Percentiles rank a stretch among this genome's conserved stretches.
phyloP scores from a whole-genome alignment of 2,329 filamentous ascomycete species.

The Sporothrix euskadiensis region DNA sequence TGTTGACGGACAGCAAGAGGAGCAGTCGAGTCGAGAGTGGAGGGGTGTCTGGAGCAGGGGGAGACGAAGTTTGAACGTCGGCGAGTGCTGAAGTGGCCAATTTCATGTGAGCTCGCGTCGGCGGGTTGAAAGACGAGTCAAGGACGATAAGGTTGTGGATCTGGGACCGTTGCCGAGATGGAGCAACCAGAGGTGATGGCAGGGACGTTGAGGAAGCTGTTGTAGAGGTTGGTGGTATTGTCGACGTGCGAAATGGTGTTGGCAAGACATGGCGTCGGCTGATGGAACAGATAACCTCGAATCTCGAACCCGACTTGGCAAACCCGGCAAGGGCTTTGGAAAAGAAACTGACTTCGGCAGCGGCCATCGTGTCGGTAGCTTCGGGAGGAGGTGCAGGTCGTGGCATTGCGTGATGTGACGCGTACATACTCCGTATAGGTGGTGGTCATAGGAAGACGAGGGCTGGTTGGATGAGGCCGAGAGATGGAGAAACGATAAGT shows the following conservation, averaged over 20 bases:
- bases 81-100: conserved; percentile 56
- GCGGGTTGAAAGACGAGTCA: conserved; percentile 70
- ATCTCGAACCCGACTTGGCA: conserved; percentile 45
- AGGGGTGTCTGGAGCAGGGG: conserved; percentile 15
- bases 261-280: background rate
- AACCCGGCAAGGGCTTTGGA: conserved; percentile 49
- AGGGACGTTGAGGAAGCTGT: conserved; percentile 34
- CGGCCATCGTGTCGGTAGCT: conserved; percentile 18
- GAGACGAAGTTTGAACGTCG: conserved; percentile 18
- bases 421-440: too few species aligned
- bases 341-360: conserved; percentile 43
- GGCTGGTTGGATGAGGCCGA: background rate
- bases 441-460: background rate
- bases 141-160: conserved; percentile 53
- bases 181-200: conserved; percentile 18
- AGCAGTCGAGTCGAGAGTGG: conserved; percentile 47
- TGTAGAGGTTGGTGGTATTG: background rate
- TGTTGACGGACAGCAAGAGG: conserved; percentile 62
- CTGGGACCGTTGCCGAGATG: conserved; percentile 5
- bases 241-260: background rate
- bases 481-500: background rate
- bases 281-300: conserved; percentile 47
- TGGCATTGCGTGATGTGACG: background rate
- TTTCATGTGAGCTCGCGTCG: conserved; percentile 60
- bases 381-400: background rate